phyloP scores from a whole-genome alignment of 192 early-diverging fungal species.

The Podila verticillata region DNA sequence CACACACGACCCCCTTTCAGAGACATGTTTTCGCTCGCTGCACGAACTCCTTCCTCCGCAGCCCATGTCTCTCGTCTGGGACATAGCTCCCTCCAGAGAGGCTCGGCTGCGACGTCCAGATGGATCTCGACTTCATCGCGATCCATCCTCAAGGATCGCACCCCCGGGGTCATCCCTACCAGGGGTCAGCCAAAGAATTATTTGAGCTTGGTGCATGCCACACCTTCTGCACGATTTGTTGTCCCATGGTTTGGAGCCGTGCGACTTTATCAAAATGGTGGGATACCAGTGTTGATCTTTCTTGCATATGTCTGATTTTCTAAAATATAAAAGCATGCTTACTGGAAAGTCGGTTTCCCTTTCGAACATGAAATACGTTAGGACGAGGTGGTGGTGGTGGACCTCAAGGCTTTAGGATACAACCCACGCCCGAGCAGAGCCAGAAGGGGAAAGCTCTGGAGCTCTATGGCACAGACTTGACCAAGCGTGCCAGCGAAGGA shows the following conservation, averaged over 20 bases:
- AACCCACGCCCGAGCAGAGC: slow-evolving; percentile 35
- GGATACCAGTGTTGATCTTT: neutral
- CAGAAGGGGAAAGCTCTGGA: slow-evolving; percentile 52
- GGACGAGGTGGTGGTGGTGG: slow-evolving; percentile 10
- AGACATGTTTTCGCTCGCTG: neutral
- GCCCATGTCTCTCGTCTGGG: neutral
- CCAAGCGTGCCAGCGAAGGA: slow-evolving; percentile 75
- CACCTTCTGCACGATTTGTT: neutral
- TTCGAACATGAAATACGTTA: neutral
- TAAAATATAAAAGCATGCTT: no score
- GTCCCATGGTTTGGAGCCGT: slow-evolving; percentile 15
- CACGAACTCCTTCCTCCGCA: neutral
- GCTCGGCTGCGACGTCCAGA: neutral
- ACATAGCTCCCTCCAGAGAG: neutral
- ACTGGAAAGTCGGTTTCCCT: no score
- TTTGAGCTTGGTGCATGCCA: neutral
- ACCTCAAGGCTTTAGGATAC: slow-evolving; percentile 43
- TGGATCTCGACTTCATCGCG: neutral
- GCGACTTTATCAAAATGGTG: slow-evolving; percentile 37
- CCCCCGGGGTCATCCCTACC: neutral
- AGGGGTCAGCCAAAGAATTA: neutral
- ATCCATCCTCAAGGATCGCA: neutral
- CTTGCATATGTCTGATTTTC: neutral
- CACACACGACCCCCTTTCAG: no score
- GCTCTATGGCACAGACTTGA: slow-evolving; percentile 73